A percentile compares a stretch with the other conserved stretches of the same genome.
phyloP scores from a whole-genome alignment of 495 filamentous ascomycete genomes.

The Tuber borchii region DNA sequence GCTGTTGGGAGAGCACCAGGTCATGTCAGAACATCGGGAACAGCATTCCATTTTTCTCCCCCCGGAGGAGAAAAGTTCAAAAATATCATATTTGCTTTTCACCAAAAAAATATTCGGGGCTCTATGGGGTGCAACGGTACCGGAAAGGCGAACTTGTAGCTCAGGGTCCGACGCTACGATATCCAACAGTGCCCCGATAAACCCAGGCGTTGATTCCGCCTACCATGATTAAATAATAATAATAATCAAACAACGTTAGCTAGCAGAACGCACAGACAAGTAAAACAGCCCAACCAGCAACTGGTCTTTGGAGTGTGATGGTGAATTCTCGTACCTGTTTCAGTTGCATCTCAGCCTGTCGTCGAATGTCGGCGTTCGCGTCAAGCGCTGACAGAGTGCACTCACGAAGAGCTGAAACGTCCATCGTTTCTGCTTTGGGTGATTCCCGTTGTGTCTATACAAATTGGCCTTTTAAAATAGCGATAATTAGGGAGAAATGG shows the following conservation, averaged over 20 bases:
- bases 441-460: not conserved
- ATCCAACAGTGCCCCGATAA: conserved; percentile 83
- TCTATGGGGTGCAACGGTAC: conserved; percentile 50
- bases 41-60: not conserved
- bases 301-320: not conserved
- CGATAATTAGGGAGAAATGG: conserved; percentile 17
- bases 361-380: conserved; percentile 73
- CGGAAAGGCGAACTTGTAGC: conserved; percentile 71
- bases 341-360: conserved; percentile 82
- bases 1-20: conserved; percentile 50
- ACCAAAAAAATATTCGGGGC: conserved; percentile 17
- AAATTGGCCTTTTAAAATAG: conserved; percentile 9
- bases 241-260: not conserved
- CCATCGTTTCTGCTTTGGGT: conserved; percentile 53
- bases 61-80: conserved; percentile 7
- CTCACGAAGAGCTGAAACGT: conserved; percentile 75
- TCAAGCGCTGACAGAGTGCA: conserved; percentile 84
- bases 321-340: conserved; percentile 66
- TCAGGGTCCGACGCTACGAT: conserved; percentile 84
- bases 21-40: conserved; percentile 13
- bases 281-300: not conserved
- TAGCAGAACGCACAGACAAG: not conserved
- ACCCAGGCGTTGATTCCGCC: conserved; percentile 87
- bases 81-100: not conserved
- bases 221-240: conserved; percentile 42